These are phyloP conservation scores for Lasiosphaeria miniovina DNA, from an alignment of 495 filamentous ascomycete species.

Conservation along the genomic window DNA sequence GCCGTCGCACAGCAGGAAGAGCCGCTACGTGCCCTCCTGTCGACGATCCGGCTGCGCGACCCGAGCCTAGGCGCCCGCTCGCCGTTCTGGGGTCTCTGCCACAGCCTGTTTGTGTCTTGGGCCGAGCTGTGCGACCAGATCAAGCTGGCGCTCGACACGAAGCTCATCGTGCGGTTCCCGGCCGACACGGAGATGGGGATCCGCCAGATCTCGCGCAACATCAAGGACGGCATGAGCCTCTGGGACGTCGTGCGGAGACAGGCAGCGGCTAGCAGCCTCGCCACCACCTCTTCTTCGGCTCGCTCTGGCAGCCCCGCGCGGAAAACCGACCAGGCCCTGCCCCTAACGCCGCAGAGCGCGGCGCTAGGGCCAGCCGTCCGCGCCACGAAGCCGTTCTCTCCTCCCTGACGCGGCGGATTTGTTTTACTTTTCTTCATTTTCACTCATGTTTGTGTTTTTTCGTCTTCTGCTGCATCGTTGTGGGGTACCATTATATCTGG, in stretches of 20 bases:
- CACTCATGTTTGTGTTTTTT: too few relatives aligned
- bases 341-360: slow-evolving; percentile 62
- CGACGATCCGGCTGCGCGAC: slow-evolving; percentile 70
- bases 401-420: neutral
- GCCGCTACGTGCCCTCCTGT: slow-evolving; percentile 59
- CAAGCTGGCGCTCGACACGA: slow-evolving; percentile 50
- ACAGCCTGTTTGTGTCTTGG: slow-evolving; percentile 66
- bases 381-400: slow-evolving; percentile 30
- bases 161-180: slow-evolving; percentile 53
- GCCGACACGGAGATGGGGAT: slow-evolving; percentile 62
- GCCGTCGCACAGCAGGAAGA: slow-evolving; percentile 59
- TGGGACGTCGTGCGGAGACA: slow-evolving; percentile 48
- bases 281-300: neutral
- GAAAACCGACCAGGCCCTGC: slow-evolving; percentile 14
- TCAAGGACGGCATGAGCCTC: slow-evolving; percentile 69
- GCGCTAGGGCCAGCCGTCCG: slow-evolving; percentile 59
- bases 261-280: neutral
- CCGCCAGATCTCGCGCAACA: slow-evolving; percentile 66
- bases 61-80: slow-evolving; percentile 46
- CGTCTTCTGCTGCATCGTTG: too few relatives aligned
- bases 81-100: slow-evolving; percentile 73
- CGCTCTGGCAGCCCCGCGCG: neutral
- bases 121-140: slow-evolving; percentile 67
- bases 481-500: too few relatives aligned
- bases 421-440: neutral